A percentile compares a stretch with the other conserved stretches of the same genome.
Conservation (phyloP, 176 grass and related monocot species). For the Echinochloa phyllopogon region DNA sequence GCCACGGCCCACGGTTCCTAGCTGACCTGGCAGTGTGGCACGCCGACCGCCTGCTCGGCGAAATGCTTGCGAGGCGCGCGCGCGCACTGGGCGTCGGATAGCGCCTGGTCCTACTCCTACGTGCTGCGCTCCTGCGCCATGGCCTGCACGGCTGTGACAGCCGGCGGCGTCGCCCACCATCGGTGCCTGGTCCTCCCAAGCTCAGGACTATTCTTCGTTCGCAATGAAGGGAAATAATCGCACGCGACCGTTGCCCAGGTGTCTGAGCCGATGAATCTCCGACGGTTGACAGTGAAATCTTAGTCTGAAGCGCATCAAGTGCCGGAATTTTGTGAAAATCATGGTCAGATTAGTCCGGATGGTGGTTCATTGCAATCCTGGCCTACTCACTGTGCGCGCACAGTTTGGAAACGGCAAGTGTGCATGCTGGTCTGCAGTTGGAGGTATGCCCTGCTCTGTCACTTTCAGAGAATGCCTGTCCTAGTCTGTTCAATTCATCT, state of each 20-base stretch:
- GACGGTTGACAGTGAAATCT: conserved; percentile 12
- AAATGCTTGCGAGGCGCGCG: not conserved
- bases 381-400: not conserved
- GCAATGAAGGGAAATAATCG: not conserved
- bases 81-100: not conserved
- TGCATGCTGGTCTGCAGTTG: not conserved
- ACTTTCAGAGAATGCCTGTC: conserved; percentile 34
- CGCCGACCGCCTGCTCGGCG: conserved; percentile 12
- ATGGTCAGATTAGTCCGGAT: not conserved
- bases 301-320: not conserved
- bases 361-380: conserved; percentile 9
- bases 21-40: not conserved
- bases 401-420: conserved; percentile 20
- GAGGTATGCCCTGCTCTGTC: conserved; percentile 45
- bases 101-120: not conserved
- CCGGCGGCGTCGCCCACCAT: not conserved
- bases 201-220: not conserved
- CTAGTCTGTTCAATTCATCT: conserved; percentile 33
- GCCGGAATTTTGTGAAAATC: not conserved
- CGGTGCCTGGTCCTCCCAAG: not conserved
- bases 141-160: not conserved
- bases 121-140: not conserved
- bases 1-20: not conserved
- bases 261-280: conserved; percentile 21
- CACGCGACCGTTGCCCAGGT: not conserved